Evolutionary conservation across 2,329 filamentous ascomycete genomes (phyloP), one percentile per base, ranked within the genome.

Genomic region (Trichoderma asperellum): DNA sequence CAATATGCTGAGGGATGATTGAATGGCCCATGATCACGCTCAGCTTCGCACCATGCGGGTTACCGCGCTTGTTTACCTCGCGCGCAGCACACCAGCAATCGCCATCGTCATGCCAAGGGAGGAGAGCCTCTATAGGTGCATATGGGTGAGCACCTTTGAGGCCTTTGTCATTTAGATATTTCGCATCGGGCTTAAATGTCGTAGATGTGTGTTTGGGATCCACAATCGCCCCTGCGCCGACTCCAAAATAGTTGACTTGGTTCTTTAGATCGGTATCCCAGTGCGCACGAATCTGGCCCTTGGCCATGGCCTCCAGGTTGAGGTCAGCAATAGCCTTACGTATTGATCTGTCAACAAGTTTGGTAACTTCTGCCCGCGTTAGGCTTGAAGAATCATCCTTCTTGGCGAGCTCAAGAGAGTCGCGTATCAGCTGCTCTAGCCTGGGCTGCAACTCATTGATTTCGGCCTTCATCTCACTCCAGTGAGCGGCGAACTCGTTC

Each of bases 1-100:
- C 88, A 1, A 95, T 76, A 73, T 93, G 86, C 73, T 90, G 87
- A 0, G 92, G 91, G 35, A 90, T 83, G 68, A 94, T 84, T 6
- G 80, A 77, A 40, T 85, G 79, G 40, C 85, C 83, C 21, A 90
- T 84, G 52, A 88, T 79, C 21, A 96, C 87, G 10, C 86, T 87
- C 18, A 98, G 81, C 65, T 88, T 87, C 2, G 89, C 88, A 47
- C 88, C 87, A 60, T 85, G 84, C 8, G 84, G 83, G 18, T 77
- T 76, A 12, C 79, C 79, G 18, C 81, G 80, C 16, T 77, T 77
- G 60, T 84, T 80, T 12, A 76, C 72, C 0, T 81, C 80, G 4
- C 75, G 76, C 0, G 83, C 85, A 5, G 91, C 89, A 78, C 95
- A 98, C 92, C 93, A 98, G 79, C 93, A 96, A 71, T 98, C 92